Evolutionary conservation across 441 rosid genomes (phyloP), one percentile per base, ranked within the genome.

Genomic region (Pelargonium cotyledonis): DNA sequence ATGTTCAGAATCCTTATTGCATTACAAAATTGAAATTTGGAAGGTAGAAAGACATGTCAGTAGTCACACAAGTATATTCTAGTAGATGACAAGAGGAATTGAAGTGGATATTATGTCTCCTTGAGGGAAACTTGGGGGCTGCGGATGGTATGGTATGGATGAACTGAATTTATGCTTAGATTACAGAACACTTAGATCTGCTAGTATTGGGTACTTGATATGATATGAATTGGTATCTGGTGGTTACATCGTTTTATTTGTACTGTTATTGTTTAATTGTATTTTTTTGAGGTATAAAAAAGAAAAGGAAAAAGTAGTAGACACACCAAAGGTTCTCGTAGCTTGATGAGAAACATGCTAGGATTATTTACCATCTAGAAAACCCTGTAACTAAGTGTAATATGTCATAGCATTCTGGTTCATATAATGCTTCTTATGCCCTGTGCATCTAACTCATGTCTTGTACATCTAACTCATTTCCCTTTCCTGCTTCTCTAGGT

Each of bases 401-500:
- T 12, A 21, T 21, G 18, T 60, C 11, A 9, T 6, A 19, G n/a
- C 43, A 12, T 60, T 60, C 64, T 21, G 3, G 65, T 19, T 31
- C 1, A 10, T 2, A 19, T 40, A 40, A 40, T 40, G 8, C 8
- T 12, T 58, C 49, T 18, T 65, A 4, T 65, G 55, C 10, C 31
- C 5, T 15, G 49, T 19, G 72, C 68, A 63, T 67, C 72, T 78
- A 12, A 77, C 66, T 70, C 15, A 64, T 69, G 65, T 66, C 5
- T 15, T 57, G 68, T 51, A 66, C 43, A 40, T 40, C 10, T 8
- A 40, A 71, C 67, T 73, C 65, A 53, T 76, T 79, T 74, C 80
- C 64, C 26, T 44, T 21, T 58, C 23, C 60, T 10, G 35, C 68
- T 67, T 67, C 67, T 70, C 38, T 80, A 95, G 99, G 91, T 95